phyloP scores from a whole-genome alignment of 371 early-diverging fungal genomes.

The Smittium mucronatum region DNA sequence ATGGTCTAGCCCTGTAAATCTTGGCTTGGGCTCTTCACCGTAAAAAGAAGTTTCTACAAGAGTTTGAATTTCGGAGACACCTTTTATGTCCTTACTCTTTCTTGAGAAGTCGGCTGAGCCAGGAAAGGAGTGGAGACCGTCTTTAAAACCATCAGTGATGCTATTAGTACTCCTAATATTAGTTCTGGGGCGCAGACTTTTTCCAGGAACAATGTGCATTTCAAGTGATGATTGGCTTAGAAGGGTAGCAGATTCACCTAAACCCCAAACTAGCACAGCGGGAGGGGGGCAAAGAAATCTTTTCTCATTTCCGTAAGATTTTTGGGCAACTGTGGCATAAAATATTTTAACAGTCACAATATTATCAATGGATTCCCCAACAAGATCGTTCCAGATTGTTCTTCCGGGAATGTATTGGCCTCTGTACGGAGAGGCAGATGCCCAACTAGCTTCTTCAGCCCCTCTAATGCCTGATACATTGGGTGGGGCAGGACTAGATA shows the following conservation, averaged over 20 bases:
- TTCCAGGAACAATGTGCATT: constrained; percentile 42
- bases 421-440: no score
- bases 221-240: constrained; percentile 42
- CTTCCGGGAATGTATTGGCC: no score
- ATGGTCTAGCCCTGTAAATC: no score
- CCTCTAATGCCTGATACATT: no score
- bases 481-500: no score
- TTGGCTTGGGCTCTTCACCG: no score
- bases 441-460: no score
- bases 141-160: constrained; percentile 26
- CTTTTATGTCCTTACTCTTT: background rate
- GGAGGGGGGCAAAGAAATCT: constrained; percentile 77
- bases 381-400: background rate
- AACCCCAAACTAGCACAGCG: constrained; percentile 43
- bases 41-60: background rate
- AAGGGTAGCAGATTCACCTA: constrained; percentile 33
- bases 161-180: background rate
- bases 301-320: constrained; percentile 80
- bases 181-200: background rate
- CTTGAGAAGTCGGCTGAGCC: constrained; percentile 23
- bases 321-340: constrained; percentile 48
- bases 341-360: constrained; percentile 33
- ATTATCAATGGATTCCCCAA: constrained; percentile 15
- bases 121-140: no score
- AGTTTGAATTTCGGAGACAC: constrained; percentile 3